Percentiles rank a stretch among this genome's conserved stretches.
These are phyloP conservation scores for Candida labiduridarum DNA, from an alignment of 1,139 yeast species.

Conservation along the genomic window DNA sequence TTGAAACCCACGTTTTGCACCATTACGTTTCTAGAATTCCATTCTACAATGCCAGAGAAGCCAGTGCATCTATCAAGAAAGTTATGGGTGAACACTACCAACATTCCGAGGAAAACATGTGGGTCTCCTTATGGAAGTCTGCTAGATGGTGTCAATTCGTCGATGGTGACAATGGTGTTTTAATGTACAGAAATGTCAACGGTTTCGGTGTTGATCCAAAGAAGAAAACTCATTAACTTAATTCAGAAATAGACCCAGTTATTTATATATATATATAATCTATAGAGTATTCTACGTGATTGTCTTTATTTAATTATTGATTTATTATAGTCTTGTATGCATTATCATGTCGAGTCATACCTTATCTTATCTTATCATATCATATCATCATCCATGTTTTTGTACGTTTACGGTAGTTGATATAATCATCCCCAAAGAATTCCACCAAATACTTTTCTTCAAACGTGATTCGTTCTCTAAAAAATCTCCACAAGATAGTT, in stretches of 20 bases:
- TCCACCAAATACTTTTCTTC: slow-evolving; percentile 68
- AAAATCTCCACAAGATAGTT: slow-evolving; percentile 61
- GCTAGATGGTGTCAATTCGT: slow-evolving; percentile 79
- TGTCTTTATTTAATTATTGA: not conserved
- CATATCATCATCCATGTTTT: slow-evolving; percentile 16
- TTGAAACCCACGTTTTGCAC: slow-evolving; percentile 88
- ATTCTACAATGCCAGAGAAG: slow-evolving; percentile 82
- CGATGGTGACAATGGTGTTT: slow-evolving; percentile 69
- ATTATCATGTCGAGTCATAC: slow-evolving; percentile 1
- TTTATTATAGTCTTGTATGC: not conserved
- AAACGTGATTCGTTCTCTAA: slow-evolving; percentile 59
- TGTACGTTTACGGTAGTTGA: slow-evolving; percentile 40
- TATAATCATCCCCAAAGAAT: slow-evolving; percentile 74
- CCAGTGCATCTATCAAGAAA: slow-evolving; percentile 73
- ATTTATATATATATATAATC: slow-evolving; percentile 2
- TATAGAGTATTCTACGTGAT: not conserved
- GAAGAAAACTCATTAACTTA: slow-evolving; percentile 18
- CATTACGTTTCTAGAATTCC: slow-evolving; percentile 86
- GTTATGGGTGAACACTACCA: slow-evolving; percentile 83
- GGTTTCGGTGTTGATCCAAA: slow-evolving; percentile 50
- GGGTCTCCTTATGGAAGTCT: slow-evolving; percentile 69
- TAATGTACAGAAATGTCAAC: slow-evolving; percentile 62
- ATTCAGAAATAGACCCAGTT: slow-evolving; percentile 2
- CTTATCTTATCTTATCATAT: too few relatives aligned
- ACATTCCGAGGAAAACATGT: slow-evolving; percentile 69